A percentile compares a stretch with the other conserved stretches of the same genome.
These are phyloP conservation scores for Macrolepiota dolichaula DNA, from an alignment of 768 basidiomycete genomes.

Conservation along the genomic window DNA sequence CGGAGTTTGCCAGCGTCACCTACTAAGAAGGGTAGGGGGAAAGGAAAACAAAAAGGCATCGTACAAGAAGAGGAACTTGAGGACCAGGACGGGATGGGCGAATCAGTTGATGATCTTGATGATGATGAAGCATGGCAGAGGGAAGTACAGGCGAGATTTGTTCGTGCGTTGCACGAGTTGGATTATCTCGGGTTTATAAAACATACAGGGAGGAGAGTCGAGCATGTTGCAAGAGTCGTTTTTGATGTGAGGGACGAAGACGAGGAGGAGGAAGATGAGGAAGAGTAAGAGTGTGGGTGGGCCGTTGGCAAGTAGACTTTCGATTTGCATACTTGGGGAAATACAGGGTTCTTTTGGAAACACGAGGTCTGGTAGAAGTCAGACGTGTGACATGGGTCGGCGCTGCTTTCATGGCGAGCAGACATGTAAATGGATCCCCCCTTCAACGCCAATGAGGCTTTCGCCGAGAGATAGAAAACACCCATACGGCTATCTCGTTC, in stretches of 20 bases:
- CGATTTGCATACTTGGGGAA: too few species aligned
- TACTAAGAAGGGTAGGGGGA: conserved; percentile 18
- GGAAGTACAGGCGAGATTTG: conserved; percentile 74
- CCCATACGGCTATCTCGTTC: too few species aligned
- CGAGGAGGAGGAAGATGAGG: conserved; percentile 12
- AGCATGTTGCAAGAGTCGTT: conserved; percentile 69
- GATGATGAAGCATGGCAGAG: conserved; percentile 56
- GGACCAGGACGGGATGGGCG: conserved; percentile 23
- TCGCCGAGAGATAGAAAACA: too few species aligned
- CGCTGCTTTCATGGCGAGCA: too few species aligned
- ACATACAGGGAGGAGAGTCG: conserved; percentile 73
- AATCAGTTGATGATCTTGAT: conserved; percentile 28
- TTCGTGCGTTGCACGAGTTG: conserved; percentile 77
- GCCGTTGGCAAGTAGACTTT: too few species aligned
- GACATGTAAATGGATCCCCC: too few species aligned
- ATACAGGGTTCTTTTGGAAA: too few species aligned
- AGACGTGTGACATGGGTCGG: too few species aligned
- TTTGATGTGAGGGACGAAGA: conserved; percentile 43
- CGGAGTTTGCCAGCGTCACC: not conserved
- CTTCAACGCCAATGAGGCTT: too few species aligned
- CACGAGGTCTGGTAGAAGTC: too few species aligned
- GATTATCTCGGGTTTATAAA: conserved; percentile 80
- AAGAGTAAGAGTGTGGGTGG: not conserved
- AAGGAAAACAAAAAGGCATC: conserved; percentile 24
- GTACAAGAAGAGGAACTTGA: conserved; percentile 23